Evolutionary conservation across 2,329 filamentous ascomycete species (phyloP).

Genomic region (Emergomyces orientalis): DNA sequence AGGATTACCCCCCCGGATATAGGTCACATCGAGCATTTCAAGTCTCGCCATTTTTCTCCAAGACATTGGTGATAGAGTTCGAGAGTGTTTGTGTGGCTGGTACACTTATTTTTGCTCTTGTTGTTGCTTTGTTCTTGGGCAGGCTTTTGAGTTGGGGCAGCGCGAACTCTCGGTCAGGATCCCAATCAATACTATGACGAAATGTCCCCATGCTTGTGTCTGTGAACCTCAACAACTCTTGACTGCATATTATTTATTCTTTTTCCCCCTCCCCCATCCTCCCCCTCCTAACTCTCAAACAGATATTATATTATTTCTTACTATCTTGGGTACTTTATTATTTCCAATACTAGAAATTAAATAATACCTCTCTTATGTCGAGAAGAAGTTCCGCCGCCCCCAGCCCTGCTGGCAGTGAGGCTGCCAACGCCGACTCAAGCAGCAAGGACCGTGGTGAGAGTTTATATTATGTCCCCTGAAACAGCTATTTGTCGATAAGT

Average conservation of each 20-base stretch:
- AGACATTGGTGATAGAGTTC: neutral
- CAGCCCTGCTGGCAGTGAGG: slow-evolving; percentile 5
- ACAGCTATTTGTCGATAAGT: slow-evolving; percentile 4
- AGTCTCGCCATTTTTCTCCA: neutral
- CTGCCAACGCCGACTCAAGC: slow-evolving; percentile 1
- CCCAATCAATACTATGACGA: slow-evolving; percentile 7
- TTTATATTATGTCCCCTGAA: slow-evolving; percentile 8
- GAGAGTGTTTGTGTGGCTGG: neutral
- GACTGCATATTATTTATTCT: neutral
- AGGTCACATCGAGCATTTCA: neutral
- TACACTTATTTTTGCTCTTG: neutral
- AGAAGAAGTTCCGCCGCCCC: slow-evolving; percentile 27
- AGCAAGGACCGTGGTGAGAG: slow-evolving; percentile 11
- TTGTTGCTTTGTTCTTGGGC: neutral
- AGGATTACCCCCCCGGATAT: neutral
- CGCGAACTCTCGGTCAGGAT: neutral
- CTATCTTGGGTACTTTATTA: slow-evolving; percentile 9
- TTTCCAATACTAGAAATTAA: neutral
- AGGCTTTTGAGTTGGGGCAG: neutral
- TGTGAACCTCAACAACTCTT: slow-evolving; percentile 1
- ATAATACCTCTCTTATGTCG: slow-evolving; percentile 24
- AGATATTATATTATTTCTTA: slow-evolving; percentile 7
- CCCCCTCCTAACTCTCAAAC: slow-evolving; percentile 11
- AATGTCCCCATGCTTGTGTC: slow-evolving; percentile 1
- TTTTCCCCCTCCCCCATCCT: neutral